Evolutionary conservation across 2,329 filamentous ascomycete genomes (phyloP).

Genomic region (Acrocalymma vagum): DNA sequence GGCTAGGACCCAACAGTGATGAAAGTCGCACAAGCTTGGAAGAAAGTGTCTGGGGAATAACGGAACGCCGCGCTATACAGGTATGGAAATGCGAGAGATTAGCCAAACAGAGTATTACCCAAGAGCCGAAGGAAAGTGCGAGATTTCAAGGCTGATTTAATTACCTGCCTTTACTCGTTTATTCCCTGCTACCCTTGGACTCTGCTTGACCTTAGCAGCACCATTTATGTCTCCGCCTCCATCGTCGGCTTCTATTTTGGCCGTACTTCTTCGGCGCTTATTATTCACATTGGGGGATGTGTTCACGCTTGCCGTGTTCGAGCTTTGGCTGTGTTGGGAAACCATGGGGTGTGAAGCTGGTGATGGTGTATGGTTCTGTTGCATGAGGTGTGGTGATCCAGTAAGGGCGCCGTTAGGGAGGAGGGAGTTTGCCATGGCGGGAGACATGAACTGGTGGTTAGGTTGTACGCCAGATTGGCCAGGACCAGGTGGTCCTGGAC

Average conservation of each 20-base stretch:
- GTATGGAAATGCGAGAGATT: conserved; percentile 7
- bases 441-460: conserved; percentile 63
- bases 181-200: conserved; percentile 52
- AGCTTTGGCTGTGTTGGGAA: conserved; percentile 65
- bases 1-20: conserved; percentile 1
- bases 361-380: conserved; percentile 53
- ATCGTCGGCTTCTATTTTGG: conserved; percentile 67
- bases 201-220: conserved; percentile 60
- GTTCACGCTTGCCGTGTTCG: conserved; percentile 63
- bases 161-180: conserved; percentile 45
- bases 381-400: conserved; percentile 55
- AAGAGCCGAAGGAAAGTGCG: neutral
- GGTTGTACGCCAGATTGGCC: conserved; percentile 37
- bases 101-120: neutral
- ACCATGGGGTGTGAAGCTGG: conserved; percentile 62
- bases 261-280: conserved; percentile 68
- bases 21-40: conserved; percentile 9
- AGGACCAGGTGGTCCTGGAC: conserved; percentile 40
- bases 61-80: conserved; percentile 40
- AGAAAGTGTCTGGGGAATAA: conserved; percentile 13
- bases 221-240: conserved; percentile 48
- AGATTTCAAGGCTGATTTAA: conserved; percentile 14
- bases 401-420: conserved; percentile 59
- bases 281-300: conserved; percentile 69
- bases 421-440: conserved; percentile 63